A percentile compares a stretch with the other conserved stretches of the same genome.
These are phyloP conservation scores for Gonium pectorale DNA, from an alignment of 139 green algal species.

Conservation along the genomic window DNA sequence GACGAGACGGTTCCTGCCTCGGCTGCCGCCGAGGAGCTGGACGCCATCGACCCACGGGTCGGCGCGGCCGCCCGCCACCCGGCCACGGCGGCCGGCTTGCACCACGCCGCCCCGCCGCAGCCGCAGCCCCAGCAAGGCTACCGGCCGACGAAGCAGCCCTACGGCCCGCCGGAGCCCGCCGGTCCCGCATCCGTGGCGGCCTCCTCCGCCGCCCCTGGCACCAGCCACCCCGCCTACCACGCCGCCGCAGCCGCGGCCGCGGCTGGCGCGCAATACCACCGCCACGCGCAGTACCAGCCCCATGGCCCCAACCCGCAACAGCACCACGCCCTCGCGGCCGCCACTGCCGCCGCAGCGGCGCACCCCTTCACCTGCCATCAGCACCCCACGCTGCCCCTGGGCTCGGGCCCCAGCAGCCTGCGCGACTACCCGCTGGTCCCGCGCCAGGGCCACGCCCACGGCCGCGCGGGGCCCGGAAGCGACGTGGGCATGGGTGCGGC, in stretches of 20 bases:
- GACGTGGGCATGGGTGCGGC: no score
- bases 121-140: background rate
- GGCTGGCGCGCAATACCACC: background rate
- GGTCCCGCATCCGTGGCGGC: no score
- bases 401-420: constrained; percentile 19
- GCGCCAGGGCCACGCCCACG: no score
- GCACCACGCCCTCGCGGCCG: background rate
- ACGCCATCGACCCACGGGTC: background rate
- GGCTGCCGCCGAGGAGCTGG: background rate
- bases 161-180: no score
- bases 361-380: background rate
- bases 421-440: background rate
- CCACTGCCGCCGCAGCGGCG: background rate
- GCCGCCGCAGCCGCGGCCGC: background rate
- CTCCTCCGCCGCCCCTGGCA: no score
- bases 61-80: background rate
- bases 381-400: background rate
- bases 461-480: no score
- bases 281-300: background rate
- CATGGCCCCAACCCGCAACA: background rate
- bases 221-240: background rate
- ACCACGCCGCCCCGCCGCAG: background rate
- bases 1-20: no score
- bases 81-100: no score
- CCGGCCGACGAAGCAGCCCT: no score